Percentiles rank a stretch among this genome's conserved stretches.
Conservation (phyloP, 2,329 filamentous ascomycete species). For the Alternaria triticimaculans region DNA sequence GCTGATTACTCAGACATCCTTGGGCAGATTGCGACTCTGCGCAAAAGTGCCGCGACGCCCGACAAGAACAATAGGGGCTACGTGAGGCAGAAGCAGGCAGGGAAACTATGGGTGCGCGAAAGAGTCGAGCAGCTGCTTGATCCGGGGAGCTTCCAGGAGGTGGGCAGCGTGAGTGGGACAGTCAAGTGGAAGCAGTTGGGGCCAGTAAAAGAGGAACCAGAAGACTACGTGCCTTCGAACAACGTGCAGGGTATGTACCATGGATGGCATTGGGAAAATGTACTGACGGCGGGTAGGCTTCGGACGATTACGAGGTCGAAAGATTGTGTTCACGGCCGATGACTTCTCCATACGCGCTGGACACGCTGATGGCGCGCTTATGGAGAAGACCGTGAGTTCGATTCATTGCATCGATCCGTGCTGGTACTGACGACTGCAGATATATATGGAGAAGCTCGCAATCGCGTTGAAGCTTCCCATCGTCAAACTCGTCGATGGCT, state of each 20-base stretch:
- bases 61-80: conserved; percentile 63
- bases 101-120: conserved; percentile 71
- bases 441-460: conserved; percentile 68
- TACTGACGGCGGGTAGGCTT: conserved; percentile 44
- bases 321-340: conserved; percentile 67
- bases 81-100: conserved; percentile 67
- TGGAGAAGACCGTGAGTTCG: conserved; percentile 59
- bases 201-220: conserved; percentile 54
- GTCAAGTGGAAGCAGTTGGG: conserved; percentile 63
- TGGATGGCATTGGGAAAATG: neutral
- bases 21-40: conserved; percentile 61
- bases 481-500: conserved; percentile 69
- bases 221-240: conserved; percentile 64
- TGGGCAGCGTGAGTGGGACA: conserved; percentile 66
- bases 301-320: conserved; percentile 60
- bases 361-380: conserved; percentile 67
- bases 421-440: conserved; percentile 25
- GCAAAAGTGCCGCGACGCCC: conserved; percentile 62
- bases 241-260: conserved; percentile 61
- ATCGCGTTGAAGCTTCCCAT: conserved; percentile 65
- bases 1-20: conserved; percentile 69
- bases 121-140: conserved; percentile 66
- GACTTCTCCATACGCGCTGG: conserved; percentile 69
- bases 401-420: neutral
- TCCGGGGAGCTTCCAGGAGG: conserved; percentile 61